Evolutionary conservation across 2,329 filamentous ascomycete species (phyloP).

Genomic region (Diplodia seriata): DNA sequence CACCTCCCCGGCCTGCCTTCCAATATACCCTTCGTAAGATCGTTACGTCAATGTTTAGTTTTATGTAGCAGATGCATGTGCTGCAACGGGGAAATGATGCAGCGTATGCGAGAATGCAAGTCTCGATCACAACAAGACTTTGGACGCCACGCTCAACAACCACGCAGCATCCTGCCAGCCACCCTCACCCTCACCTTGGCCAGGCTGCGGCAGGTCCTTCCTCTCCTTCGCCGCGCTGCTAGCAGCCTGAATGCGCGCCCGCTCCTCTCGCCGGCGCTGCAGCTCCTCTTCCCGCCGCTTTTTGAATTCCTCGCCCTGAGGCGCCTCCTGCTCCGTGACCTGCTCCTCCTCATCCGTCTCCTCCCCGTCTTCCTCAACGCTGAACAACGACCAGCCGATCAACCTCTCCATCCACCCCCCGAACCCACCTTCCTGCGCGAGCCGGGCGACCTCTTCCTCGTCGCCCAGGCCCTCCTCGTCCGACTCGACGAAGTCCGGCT

Average conservation of each 20-base stretch:
- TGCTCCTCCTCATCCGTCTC: slow-evolving; percentile 45
- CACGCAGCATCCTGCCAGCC: slow-evolving; percentile 67
- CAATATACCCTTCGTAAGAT: not conserved
- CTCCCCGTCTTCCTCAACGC: slow-evolving; percentile 59
- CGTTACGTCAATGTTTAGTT: slow-evolving; percentile 16
- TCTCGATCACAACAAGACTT: slow-evolving; percentile 46
- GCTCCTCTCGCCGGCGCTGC: slow-evolving; percentile 44
- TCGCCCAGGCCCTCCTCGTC: slow-evolving; percentile 53
- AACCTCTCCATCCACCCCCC: slow-evolving; percentile 64
- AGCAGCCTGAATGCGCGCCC: slow-evolving; percentile 17
- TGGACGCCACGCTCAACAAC: slow-evolving; percentile 62
- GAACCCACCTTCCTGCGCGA: slow-evolving; percentile 61
- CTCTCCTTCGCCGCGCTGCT: slow-evolving; percentile 37
- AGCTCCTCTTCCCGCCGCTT: slow-evolving; percentile 45
- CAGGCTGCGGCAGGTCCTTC: slow-evolving; percentile 33
- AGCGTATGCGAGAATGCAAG: slow-evolving; percentile 1
- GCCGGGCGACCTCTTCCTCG: slow-evolving; percentile 60
- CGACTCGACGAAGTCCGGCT: slow-evolving; percentile 60
- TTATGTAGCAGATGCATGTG: not conserved
- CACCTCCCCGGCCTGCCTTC: not conserved
- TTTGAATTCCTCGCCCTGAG: slow-evolving; percentile 45
- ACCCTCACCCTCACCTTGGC: slow-evolving; percentile 46
- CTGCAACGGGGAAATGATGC: not conserved
- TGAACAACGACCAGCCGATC: slow-evolving; percentile 65
- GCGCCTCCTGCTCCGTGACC: slow-evolving; percentile 40